Evolutionary conservation across 805 yeast genomes (phyloP), one percentile per base, ranked within the genome.

Genomic region (Lipomyces spencermartinsiae): DNA sequence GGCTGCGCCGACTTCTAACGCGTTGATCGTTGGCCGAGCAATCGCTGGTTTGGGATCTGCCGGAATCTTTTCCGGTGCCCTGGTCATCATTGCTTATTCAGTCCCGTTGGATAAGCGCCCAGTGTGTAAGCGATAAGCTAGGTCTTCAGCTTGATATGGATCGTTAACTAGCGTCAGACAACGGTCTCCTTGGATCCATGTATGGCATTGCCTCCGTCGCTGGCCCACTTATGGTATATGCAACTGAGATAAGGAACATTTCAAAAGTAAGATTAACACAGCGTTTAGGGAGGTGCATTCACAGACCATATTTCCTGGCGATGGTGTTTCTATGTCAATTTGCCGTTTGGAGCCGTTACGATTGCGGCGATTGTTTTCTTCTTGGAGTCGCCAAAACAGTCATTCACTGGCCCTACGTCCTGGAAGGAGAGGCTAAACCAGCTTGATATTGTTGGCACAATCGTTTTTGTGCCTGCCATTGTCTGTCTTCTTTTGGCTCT

Each of bases 11-110:
- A 64, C 62, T 46, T 88, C 89, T 87, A 79, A 82, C 65, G 83
- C 85, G 82, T 77, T 90, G 59, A 87, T 90, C 67, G 91, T 87
- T 2, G 93, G 92, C 0, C 81, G 93, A 74, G 87, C 86, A 7
- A 78, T 90, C 22, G 87, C 87, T 63, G 94, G 94, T 62, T 74
- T 87, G 46, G 94, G 93, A 19, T 92, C 88, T 14, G 88, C 90
- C 51, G 90, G 90, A 35, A 83, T 88, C 58, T 87, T 86, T 72
- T 80, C 87, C 1, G 78, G 87, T 76, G 84, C 83, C 7, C 80
- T 84, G 64, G 84, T 88, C 34, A 84, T 89, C 43, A 79, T 84
- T 16, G 82, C 89, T 1, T 90, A 88, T 72, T 76, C 83, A 2
- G 84, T 85, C 2, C 86, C 89, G 1, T 72, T 81, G 34, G 65